Evolutionary conservation across 192 early-diverging fungal genomes (phyloP), one percentile per base, ranked within the genome.

Genomic region (Gamsiella multidivaricata): DNA sequence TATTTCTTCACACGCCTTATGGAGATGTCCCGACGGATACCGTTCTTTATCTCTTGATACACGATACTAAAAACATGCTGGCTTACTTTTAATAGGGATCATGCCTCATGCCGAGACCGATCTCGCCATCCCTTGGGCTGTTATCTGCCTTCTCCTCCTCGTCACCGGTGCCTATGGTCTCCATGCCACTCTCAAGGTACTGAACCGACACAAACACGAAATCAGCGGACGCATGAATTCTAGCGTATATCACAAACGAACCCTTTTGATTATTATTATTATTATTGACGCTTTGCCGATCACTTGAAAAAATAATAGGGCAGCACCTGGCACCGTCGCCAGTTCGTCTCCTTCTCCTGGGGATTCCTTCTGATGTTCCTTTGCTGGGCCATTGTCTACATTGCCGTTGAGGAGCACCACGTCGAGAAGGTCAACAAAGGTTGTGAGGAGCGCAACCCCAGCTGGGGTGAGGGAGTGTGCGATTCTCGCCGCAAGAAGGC

Each of bases 301-400:
- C 39, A 18, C 6, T 20, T 31, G 1, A 46, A 56, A 12, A 10
- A 34, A 67, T 20, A 52, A 39, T 57, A 65, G 73, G 73, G 52
- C 22, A 50, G 22, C 45, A 76, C 46, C 3, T 76, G 65, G 73
- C 65, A 76, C 53, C 42, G 60, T 50, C 73, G 65, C 29, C 73
- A 76, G 47, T 68, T 68, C 36, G 73, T 76, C 15, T 76, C 73
- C 8, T 65, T 65, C 8, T 76, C 73, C 18, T 76, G 73, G 73
- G 65, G 73, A 3, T 76, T 76, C 43, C 33, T 76, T 14, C 33
- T 76, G 15, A 76, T 76, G 65, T 62, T 62, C 33, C 32, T 68
- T 25, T 76, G 73, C 59, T 76, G 73, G 73, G 59, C 73, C 14
- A 39, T 76, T 20, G 73, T 76, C 36, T 68, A 76, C 29, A 76